Base-by-base conservation (phyloP, 768 basidiomycete species). In the Mycena crocata region DNA sequence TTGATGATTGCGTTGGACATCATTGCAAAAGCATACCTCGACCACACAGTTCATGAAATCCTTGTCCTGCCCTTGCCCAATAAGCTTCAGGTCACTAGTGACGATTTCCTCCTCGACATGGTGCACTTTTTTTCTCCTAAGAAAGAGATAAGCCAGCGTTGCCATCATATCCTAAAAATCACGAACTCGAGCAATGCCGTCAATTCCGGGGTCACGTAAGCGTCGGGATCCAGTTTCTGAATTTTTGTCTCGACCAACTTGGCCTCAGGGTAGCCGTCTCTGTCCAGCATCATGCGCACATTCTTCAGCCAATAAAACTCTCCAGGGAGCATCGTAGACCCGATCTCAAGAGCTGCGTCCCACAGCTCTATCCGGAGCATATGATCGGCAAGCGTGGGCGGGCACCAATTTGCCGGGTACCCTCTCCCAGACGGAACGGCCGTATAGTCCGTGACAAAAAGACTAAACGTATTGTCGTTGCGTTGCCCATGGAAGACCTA, bases 391-490 rank as follows among this genome's bases (percentile, higher is more conserved):
- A 90, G 74, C 28, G 75, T 77, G 7, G 78, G 72, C 21, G 84
- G 80, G 73, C 86, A 89, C 85, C 85, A 89, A 37, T 76, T 57
- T 12, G 80, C 79, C 58, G 80, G 77, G n/a, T 81, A 64, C 21
- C 79, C 70, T 5, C 59, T 62, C 50, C 82, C 69, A 6, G 66
- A 58, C 7, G 77, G 55, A 60, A 86, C 89, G 46, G 67, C 71
- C 13, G 90, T 89, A 72, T 91, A 91, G 70, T 92, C 90, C 2
- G 90, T 91, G 56, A 90, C 88, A 72, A 86, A 90, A 17, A 91
- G 66, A 39, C 75, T 82, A 64, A 83, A 82, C 12, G 68, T 76
- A 42, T 79, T 77, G 26, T 78, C 71, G 62, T 81, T 84, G 52
- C 64, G 28, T 49, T 82, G 80, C 17, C 78, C 83, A 55, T 84